Percentiles rank a stretch among this genome's conserved stretches.
Evolutionary conservation across 768 basidiomycete species (phyloP).

Genomic region (Boletus eberwhitei): DNA sequence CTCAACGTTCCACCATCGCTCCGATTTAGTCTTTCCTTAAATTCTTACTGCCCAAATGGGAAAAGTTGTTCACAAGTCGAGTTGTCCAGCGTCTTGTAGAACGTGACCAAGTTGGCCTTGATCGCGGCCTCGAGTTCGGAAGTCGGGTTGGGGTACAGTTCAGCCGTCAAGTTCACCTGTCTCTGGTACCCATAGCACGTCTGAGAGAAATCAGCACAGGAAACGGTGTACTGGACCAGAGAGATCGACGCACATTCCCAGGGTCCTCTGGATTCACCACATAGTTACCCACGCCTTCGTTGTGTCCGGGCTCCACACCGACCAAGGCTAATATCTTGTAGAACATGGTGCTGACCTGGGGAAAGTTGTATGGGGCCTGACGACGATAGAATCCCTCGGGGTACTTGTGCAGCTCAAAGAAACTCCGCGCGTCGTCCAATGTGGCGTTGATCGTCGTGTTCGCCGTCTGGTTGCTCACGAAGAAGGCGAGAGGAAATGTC

Average conservation of each 20-base stretch:
- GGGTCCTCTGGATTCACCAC: constrained; percentile 8
- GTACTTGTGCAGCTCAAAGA: constrained; percentile 14
- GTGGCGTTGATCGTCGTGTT: constrained; percentile 14
- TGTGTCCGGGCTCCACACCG: constrained; percentile 10
- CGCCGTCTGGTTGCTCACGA: constrained; percentile 11
- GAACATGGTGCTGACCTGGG: constrained; percentile 1
- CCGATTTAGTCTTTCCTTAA: neutral
- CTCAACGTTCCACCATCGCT: no score
- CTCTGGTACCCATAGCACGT: constrained; percentile 17
- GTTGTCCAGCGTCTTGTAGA: constrained; percentile 10
- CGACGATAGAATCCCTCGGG: constrained; percentile 20
- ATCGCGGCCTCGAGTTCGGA: constrained; percentile 19
- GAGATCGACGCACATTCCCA: constrained; percentile 9
- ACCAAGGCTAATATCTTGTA: neutral
- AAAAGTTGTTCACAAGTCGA: constrained; percentile 13
- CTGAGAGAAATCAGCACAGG: constrained; percentile 8
- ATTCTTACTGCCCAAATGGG: constrained; percentile 12
- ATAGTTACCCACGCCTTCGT: constrained; percentile 18
- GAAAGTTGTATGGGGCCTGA: constrained; percentile 9
- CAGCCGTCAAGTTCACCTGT: constrained; percentile 16
- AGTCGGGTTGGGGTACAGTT: constrained; percentile 21
- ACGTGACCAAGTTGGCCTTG: constrained; percentile 18
- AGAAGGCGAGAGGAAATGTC: constrained; percentile 23
- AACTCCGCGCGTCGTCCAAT: constrained; percentile 14
- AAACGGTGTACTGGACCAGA: neutral